These are phyloP conservation scores for Trichosporon inkin DNA, from an alignment of 1,284 basidiomycete species.

Conservation along the genomic window DNA sequence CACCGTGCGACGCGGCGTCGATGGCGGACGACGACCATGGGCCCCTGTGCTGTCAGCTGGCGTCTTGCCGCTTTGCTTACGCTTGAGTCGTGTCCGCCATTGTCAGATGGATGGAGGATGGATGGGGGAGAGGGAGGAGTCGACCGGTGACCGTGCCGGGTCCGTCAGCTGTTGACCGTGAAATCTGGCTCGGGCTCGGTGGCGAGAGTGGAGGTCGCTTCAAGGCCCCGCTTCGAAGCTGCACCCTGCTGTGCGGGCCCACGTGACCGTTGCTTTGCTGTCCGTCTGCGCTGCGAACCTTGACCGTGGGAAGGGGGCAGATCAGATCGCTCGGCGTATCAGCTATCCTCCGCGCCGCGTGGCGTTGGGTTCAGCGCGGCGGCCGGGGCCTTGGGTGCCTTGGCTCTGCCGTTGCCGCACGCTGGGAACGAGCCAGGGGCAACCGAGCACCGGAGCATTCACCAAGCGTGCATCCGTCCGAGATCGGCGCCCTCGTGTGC, in stretches of 20 bases:
- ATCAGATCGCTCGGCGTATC: background rate
- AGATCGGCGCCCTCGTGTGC: too few relatives aligned
- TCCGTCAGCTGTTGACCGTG: background rate
- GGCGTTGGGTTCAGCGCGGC: too few relatives aligned
- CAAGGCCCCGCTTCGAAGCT: background rate
- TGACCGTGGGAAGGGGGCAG: too few relatives aligned
- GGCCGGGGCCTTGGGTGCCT: too few relatives aligned
- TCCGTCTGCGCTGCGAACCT: too few relatives aligned
- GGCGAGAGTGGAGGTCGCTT: constrained; percentile 13
- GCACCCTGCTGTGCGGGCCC: too few relatives aligned
- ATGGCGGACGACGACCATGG: constrained; percentile 41
- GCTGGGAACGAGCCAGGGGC: too few relatives aligned
- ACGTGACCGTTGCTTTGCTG: background rate
- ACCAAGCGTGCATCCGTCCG: too few relatives aligned
- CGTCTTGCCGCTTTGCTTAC: background rate
- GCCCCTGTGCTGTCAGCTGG: constrained; percentile 1
- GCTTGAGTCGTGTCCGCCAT: constrained; percentile 11
- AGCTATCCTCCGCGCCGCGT: background rate
- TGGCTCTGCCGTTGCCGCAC: too few relatives aligned
- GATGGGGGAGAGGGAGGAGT: background rate
- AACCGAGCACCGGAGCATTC: too few relatives aligned
- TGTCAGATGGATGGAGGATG: constrained; percentile 11
- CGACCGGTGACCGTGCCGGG: background rate
- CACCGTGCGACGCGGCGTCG: constrained; percentile 45
- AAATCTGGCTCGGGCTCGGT: constrained; percentile 8